These are phyloP conservation scores for Dioscorea alata DNA, from an alignment of 106 monocot species.

Conservation along the genomic window DNA sequence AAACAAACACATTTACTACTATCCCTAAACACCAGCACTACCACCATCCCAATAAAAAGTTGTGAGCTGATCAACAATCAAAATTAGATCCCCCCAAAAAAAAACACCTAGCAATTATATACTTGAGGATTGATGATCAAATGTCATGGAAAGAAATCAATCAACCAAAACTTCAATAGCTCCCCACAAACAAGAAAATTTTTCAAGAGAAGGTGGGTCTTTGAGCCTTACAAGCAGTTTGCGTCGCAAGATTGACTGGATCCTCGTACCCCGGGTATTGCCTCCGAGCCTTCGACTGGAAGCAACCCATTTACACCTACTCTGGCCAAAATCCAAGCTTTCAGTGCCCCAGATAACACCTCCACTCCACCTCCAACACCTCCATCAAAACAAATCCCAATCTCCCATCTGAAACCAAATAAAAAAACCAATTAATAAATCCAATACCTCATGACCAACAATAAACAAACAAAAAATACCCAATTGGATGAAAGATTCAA, in stretches of 20 bases:
- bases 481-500: neutral
- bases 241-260: neutral
- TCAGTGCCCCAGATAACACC: neutral
- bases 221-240: neutral
- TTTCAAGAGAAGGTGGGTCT: neutral
- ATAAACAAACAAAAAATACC: neutral
- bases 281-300: conserved; percentile 1
- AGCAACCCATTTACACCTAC: neutral
- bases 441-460: neutral
- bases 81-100: too few species aligned
- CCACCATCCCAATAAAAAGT: too few species aligned
- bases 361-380: neutral
- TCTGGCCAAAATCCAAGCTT: neutral
- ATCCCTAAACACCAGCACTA: too few species aligned
- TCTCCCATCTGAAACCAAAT: neutral
- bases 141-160: too few species aligned
- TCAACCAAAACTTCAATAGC: too few species aligned
- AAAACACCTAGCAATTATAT: too few species aligned
- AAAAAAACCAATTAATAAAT: neutral
- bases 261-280: neutral
- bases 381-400: neutral
- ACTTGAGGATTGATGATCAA: too few species aligned
- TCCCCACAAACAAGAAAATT: neutral
- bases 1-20: too few species aligned
- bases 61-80: too few species aligned